Base-by-base conservation (phyloP, 495 filamentous ascomycete genomes). In the Astrocystis sublimbata region DNA sequence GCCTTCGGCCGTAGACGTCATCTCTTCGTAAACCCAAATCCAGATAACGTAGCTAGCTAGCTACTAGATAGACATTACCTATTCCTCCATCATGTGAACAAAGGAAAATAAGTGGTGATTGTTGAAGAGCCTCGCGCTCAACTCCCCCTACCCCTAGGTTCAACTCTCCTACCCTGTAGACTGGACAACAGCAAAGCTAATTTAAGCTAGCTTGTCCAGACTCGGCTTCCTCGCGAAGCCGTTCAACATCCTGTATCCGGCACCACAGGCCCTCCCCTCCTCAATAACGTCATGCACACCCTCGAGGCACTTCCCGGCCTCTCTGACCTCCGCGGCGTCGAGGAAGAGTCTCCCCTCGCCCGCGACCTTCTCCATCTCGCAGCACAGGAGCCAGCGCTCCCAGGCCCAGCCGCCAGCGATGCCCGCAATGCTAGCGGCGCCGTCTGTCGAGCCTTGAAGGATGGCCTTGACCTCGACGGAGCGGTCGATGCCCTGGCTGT, bases 381-480 rank as follows among this genome's bases (percentile, higher is more conserved):
- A 77, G 75, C 89, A 91, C 63, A 97, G 70, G 74, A 97, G 83
- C 94, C 94, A 98, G 74, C 90, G 89, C 83, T 98, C 94, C 93
- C 93, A 98, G 66, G 88, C 84, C 92, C 93, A 96, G 26, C 88
- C 86, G 12, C 92, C 94, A 4, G 96, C 85, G 17, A 97, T 68
- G 6, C 92, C 92, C 0, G 91, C 87, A 50, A 97, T 79, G 60
- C 81, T 86, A 1, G 92, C 91, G 21, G 85, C 85, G 65, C 89
- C 86, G 23, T 86, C 85, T 0, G 90, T 89, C 51, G 85, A 90
- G 2, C 92, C 93, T 21, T 75, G 75, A 5, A 90, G 81, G 40
- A 88, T 86, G 6, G 84, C 87, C 63, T 88, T 86, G 47, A 89
- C 81, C 47, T 84, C 84, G 54, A 83, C 83, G 30, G 83, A 78